Conservation (phyloP, 345 rosid species). For the Corymbia maculata region DNA sequence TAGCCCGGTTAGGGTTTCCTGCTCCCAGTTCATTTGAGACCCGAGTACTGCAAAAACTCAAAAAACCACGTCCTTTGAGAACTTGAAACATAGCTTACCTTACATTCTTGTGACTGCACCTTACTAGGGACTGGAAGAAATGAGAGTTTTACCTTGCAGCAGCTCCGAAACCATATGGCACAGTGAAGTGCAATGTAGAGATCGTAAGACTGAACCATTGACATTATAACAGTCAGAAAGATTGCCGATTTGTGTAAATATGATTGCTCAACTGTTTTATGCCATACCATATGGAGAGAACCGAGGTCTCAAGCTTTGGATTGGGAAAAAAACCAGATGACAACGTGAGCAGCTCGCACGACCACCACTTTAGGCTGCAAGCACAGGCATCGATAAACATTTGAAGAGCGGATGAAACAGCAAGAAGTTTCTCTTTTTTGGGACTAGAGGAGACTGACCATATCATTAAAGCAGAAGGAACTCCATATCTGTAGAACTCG, state of each 20-base stretch:
- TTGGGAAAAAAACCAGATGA: slow-evolving; percentile 48
- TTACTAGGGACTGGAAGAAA: not conserved
- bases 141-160: slow-evolving; percentile 23
- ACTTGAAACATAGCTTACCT: not conserved
- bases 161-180: slow-evolving; percentile 34
- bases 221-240: not conserved
- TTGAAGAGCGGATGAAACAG: not conserved
- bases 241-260: not conserved
- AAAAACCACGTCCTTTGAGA: not conserved
- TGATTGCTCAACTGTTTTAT: not conserved
- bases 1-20: slow-evolving; percentile 23
- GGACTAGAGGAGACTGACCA: slow-evolving; percentile 8
- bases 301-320: slow-evolving; percentile 53
- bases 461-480: slow-evolving; percentile 47
- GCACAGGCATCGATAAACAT: not conserved
- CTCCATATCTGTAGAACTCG: slow-evolving; percentile 22
- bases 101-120: not conserved
- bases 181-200: slow-evolving; percentile 33
- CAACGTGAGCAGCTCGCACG: slow-evolving; percentile 40
- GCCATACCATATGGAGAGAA: slow-evolving; percentile 51
- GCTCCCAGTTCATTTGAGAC: slow-evolving; percentile 53
- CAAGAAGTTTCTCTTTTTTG: not conserved
- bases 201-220: slow-evolving; percentile 23
- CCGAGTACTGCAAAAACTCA: slow-evolving; percentile 12
- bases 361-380: slow-evolving; percentile 63